Evolutionary conservation across 441 rosid genomes (phyloP).

Genomic region (Codiaeum variegatum): DNA sequence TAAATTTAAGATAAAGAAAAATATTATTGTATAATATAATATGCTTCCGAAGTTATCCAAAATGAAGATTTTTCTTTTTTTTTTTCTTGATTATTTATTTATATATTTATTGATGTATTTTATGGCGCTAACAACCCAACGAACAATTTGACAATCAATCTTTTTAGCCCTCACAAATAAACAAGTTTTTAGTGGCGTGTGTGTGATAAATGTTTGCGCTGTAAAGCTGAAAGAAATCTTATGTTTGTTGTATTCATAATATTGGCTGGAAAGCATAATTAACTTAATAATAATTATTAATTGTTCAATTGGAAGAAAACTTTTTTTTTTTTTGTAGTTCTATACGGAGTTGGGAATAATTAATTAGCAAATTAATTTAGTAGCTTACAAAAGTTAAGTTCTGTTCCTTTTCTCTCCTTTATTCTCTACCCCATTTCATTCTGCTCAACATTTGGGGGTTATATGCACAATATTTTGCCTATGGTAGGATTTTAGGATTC

Average conservation of each 20-base stretch:
- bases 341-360: neutral
- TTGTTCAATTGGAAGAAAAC: neutral
- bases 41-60: conserved; percentile 3
- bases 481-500: no score
- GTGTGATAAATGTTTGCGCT: neutral
- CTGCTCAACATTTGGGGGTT: neutral
- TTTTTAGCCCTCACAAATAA: no score
- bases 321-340: neutral
- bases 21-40: neutral
- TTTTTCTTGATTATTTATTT: neutral
- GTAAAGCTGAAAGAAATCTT: neutral
- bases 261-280: neutral
- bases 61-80: neutral
- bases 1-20: neutral
- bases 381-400: neutral
- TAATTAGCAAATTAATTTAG: neutral
- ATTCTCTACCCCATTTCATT: neutral
- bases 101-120: no score
- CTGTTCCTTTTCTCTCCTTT: neutral
- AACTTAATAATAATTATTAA: neutral
- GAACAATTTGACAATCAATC: neutral
- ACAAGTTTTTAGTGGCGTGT: no score
- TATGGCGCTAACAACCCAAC: neutral
- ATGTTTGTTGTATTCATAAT: neutral
- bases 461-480: no score